Evolutionary conservation across 495 filamentous ascomycete genomes (phyloP), one percentile per base, ranked within the genome.

Genomic region (Xylaria cubensis): DNA sequence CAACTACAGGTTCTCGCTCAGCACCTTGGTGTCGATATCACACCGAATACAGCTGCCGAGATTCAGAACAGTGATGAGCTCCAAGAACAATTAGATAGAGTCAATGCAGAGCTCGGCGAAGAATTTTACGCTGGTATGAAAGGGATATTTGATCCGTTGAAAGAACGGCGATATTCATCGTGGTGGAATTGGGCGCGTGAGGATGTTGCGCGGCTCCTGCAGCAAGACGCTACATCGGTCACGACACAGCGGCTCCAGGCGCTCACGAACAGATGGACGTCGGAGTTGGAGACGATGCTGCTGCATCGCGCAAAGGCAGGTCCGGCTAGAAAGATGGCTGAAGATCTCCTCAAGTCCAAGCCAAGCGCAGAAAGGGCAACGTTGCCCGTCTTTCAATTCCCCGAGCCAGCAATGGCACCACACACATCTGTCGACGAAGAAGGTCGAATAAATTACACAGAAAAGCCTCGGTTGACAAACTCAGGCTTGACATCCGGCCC

Each of bases 111-210:
- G 76, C 93, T 94, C 76, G 93, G 93, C 36, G 93, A 95, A 66
- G 89, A 94, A 80, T 96, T 94, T 74, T 93, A 92, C 9, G 84
- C 86, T 21, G 93, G 93, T 46, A 95, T 96, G 75, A 91, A 93
- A 76, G 93, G 93, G 5, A 86, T 91, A 6, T 96, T 96, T 80
- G 91, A 90, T 74, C 84, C 89, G 6, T 85, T 95, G 42, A 96
- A 96, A 79, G 92, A 93, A 29, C 88, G 93, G 80, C 87, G 94
- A 29, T 96, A 94, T 80, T 93, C 95, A 79, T 95, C 93, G 0
- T 92, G 91, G 1, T 96, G 93, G 93, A 96, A 96, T 79, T 96
- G 93, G 93, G 93, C 90, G 46, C 90, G 93, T 62, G 93, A 95
- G 75, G 93, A 96, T 80, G 93, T 92, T 34, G 64, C 48, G 29